Evolutionary conservation across 2,329 filamentous ascomycete genomes (phyloP).

Genomic region (Aureobasidium zeae): DNA sequence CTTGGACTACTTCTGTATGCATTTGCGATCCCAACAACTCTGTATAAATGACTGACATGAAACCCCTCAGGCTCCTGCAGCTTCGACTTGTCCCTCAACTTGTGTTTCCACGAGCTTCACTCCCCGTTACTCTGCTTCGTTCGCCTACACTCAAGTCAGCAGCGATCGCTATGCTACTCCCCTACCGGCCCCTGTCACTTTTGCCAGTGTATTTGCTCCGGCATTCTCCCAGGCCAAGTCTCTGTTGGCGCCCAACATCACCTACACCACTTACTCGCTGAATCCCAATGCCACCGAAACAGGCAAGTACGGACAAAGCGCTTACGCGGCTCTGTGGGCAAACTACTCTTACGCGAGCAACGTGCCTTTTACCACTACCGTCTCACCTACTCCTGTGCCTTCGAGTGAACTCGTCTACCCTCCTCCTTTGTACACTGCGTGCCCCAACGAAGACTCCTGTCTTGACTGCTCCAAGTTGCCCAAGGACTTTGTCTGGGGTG

Average conservation of each 20-base stretch:
- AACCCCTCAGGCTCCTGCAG: neutral
- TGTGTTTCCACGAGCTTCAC: neutral
- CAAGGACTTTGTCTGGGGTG: slow-evolving; percentile 31
- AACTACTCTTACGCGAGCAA: neutral
- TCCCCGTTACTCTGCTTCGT: neutral
- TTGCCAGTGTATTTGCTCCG: neutral
- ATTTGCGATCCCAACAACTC: neutral
- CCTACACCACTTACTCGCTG: slow-evolving; percentile 2
- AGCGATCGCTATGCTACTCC: slow-evolving; percentile 1
- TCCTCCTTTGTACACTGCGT: slow-evolving; percentile 41
- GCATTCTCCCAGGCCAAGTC: neutral
- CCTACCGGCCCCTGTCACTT: neutral
- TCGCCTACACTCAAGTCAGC: slow-evolving; percentile 1
- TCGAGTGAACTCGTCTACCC: slow-evolving; percentile 48
- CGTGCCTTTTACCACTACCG: slow-evolving; percentile 35
- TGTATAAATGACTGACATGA: neutral
- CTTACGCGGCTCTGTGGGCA: slow-evolving; percentile 26
- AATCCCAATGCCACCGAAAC: neutral
- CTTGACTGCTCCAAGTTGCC: slow-evolving; percentile 43
- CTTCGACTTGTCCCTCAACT: neutral
- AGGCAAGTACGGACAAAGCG: slow-evolving; percentile 30
- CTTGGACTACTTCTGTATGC: neutral
- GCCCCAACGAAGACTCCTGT: slow-evolving; percentile 24
- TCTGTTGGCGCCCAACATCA: neutral
- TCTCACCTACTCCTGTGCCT: slow-evolving; percentile 46